Evolutionary conservation across 2,329 filamentous ascomycete genomes (phyloP).

Genomic region (Elsinoe fawcettii): DNA sequence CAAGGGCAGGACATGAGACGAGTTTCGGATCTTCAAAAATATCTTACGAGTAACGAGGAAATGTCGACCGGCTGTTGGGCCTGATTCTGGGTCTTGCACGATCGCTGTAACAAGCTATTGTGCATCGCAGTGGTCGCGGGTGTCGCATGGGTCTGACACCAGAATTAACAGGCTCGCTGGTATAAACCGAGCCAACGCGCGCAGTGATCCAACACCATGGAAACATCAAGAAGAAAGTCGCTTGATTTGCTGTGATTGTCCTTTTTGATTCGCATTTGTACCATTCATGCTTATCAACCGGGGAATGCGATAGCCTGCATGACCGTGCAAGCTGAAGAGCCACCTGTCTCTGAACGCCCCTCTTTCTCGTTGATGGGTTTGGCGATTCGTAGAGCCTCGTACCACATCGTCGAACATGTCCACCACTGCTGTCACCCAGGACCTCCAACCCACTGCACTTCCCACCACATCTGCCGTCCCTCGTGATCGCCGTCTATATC

Average conservation of each 20-base stretch:
- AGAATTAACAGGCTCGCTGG: too few relatives aligned
- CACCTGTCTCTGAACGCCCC: constrained; percentile 15
- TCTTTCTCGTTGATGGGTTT: neutral
- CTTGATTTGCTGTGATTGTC: constrained; percentile 14
- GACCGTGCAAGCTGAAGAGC: constrained; percentile 8
- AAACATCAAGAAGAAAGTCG: constrained; percentile 2
- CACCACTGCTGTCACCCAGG: neutral
- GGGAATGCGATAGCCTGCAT: constrained; percentile 13
- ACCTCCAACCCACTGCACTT: neutral
- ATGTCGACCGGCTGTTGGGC: too few relatives aligned
- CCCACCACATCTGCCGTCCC: neutral
- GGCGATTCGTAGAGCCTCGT: neutral
- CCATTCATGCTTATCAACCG: constrained; percentile 14
- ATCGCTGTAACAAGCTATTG: too few relatives aligned
- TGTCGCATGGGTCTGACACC: too few relatives aligned
- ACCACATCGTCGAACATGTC: neutral
- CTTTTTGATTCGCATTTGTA: constrained; percentile 6
- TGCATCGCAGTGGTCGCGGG: too few relatives aligned
- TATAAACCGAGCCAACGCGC: too few relatives aligned
- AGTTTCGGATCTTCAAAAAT: too few relatives aligned
- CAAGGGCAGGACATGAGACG: too few relatives aligned
- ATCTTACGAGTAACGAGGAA: too few relatives aligned
- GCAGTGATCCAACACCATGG: too few relatives aligned
- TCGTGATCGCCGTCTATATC: constrained; percentile 26
- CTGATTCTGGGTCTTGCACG: too few relatives aligned